Percentiles rank a stretch among this genome's conserved stretches.
Conservation (phyloP, 1,139 yeast species). For the Yamadazyma blattariae region DNA sequence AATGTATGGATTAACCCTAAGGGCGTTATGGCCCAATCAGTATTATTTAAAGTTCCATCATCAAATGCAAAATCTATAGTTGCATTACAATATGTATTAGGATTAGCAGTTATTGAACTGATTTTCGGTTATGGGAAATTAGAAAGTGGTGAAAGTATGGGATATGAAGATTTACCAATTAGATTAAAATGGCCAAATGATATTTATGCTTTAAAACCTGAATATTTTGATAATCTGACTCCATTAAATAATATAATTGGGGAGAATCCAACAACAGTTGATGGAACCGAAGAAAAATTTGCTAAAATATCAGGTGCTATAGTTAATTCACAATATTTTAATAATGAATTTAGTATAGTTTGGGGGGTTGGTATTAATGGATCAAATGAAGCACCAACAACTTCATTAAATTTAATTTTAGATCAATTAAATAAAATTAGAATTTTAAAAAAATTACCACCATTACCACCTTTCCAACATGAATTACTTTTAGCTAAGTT, state of each 20-base stretch:
- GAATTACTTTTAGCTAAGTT: constrained; percentile 73
- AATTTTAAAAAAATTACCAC: constrained; percentile 30
- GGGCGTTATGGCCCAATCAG: constrained; percentile 86
- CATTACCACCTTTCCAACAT: constrained; percentile 49
- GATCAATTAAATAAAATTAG: constrained; percentile 55
- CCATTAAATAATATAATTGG: constrained; percentile 18
- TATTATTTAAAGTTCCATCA: constrained; percentile 54
- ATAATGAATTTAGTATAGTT: constrained; percentile 57
- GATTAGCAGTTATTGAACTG: constrained; percentile 82
- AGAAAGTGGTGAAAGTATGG: constrained; percentile 41
- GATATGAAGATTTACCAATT: constrained; percentile 73
- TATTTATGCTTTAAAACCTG: constrained; percentile 71
- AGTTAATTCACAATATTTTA: constrained; percentile 71
- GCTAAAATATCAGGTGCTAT: constrained; percentile 83
- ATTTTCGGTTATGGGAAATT: constrained; percentile 57
- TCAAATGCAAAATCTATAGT: constrained; percentile 46
- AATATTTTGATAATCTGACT: constrained; percentile 31
- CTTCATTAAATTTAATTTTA: constrained; percentile 75
- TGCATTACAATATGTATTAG: constrained; percentile 81
- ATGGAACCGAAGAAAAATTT: constrained; percentile 48
- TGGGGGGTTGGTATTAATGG: constrained; percentile 90
- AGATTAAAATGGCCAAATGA: constrained; percentile 98
- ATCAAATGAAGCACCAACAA: constrained; percentile 85
- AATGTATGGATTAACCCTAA: constrained; percentile 94
- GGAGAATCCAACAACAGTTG: constrained; percentile 32